Base-by-base conservation (phyloP, 495 filamentous ascomycete species). In the Trichoderma gamsii region DNA sequence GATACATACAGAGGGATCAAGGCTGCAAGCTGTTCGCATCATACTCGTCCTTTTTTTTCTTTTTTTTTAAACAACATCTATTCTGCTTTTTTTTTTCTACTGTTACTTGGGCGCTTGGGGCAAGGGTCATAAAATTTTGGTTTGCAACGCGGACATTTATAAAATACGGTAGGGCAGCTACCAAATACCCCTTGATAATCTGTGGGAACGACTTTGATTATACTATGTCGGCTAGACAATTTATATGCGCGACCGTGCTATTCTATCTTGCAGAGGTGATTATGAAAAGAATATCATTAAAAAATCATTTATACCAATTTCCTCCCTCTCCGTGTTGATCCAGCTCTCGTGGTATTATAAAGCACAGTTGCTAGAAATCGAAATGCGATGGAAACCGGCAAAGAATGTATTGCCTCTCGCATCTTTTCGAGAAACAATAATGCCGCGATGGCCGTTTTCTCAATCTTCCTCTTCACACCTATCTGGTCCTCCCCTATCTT, bases 171-270 rank as follows among this genome's bases (percentile, higher is more conserved):
- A n/a, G 49, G n/a, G 49, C 49, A 52, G 49, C 49, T 38, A 38
- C 44, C 21, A 52, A 52, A 52, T 52, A 52, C 49, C 49, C 49
- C 44, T 11, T 52, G 49, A 52, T 52, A 52, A 52, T 25, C 49
- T 52, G 49, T 23, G n/a, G 49, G 21, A 52, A 52, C 18, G 49
- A 52, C n/a, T 23, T 52, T 23, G 49, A 52, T 52, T 52, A 23
- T 52, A 52, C 25, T 25, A 7, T 52, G 18, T 25, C 49, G n/a
- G 21, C 49, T 23, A 23, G 18, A 23, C 21, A 46, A 15, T 16
- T 21, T 23, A 6, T 23, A 21, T 52, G 49, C 49, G 9, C 18
- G 12, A 15, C 49, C 49, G 4, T 21, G 4, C 35, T 38, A 52
- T 21, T n/a, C 35, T 38, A 52, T 21, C 49, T 8, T 52, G 49